These are phyloP conservation scores for Pyrenophora graminea DNA, from an alignment of 2,329 filamentous ascomycete genomes.

Conservation along the genomic window DNA sequence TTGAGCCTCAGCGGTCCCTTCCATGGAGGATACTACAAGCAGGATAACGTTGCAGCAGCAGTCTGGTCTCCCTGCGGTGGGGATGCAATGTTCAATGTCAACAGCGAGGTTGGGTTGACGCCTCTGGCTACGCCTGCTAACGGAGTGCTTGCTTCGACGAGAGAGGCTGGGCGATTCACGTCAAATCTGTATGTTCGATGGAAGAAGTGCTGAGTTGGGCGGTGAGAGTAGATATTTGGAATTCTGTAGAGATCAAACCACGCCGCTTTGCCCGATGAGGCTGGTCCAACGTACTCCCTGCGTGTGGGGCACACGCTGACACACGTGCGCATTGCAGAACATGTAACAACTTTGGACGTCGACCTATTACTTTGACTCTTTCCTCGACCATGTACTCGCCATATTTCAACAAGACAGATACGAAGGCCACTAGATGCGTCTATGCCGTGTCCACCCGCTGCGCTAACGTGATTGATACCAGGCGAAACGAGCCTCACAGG, in stretches of 20 bases:
- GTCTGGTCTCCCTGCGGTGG: conserved; percentile 41
- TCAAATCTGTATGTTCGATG: conserved; percentile 39
- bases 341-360: too few relatives aligned
- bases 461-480: too few relatives aligned
- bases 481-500: too few relatives aligned
- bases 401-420: too few relatives aligned
- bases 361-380: too few relatives aligned
- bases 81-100: conserved; percentile 37
- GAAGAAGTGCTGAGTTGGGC: conserved; percentile 35
- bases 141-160: conserved; percentile 34
- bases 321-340: too few relatives aligned
- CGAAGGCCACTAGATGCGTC: too few relatives aligned
- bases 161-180: conserved; percentile 33
- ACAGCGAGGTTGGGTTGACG: conserved; percentile 36
- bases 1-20: conserved; percentile 48
- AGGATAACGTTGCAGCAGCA: conserved; percentile 43
- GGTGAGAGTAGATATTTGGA: not conserved
- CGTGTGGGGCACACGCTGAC: not conserved
- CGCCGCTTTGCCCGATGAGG: too few relatives aligned
- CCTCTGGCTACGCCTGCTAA: conserved; percentile 23
- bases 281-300: too few relatives aligned
- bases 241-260: not conserved
- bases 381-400: too few relatives aligned
- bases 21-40: conserved; percentile 51
- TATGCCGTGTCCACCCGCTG: too few relatives aligned